Evolutionary conservation across 2,329 filamentous ascomycete species (phyloP).

Genomic region (Aureobasidium musti): DNA sequence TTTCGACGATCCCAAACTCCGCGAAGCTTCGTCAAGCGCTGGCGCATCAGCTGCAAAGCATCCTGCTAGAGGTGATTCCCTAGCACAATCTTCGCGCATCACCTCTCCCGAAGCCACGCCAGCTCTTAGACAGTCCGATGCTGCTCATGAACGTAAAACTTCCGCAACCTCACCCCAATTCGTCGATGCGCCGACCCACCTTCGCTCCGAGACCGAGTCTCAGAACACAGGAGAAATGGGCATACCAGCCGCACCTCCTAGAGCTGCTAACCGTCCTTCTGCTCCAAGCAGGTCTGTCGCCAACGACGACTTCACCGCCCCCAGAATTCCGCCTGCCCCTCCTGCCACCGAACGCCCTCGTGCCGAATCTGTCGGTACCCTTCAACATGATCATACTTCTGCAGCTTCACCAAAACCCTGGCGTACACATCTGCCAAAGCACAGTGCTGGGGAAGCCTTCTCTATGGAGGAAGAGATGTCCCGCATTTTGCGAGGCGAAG

Average conservation of each 20-base stretch:
- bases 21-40: slow-evolving; percentile 37
- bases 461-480: slow-evolving; percentile 96
- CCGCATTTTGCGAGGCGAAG: slow-evolving; percentile 78
- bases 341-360: slow-evolving; percentile 37
- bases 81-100: slow-evolving; percentile 45
- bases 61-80: slow-evolving; percentile 60
- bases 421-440: slow-evolving; percentile 44
- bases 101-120: slow-evolving; percentile 42
- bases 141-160: slow-evolving; percentile 44
- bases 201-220: slow-evolving; percentile 40
- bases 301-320: slow-evolving; percentile 49
- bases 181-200: slow-evolving; percentile 41
- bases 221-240: slow-evolving; percentile 46
- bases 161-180: slow-evolving; percentile 44
- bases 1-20: slow-evolving; percentile 44
- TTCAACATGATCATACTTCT: slow-evolving; percentile 44
- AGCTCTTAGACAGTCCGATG: slow-evolving; percentile 38
- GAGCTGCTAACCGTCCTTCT: slow-evolving; percentile 50
- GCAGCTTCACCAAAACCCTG: slow-evolving; percentile 39
- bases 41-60: slow-evolving; percentile 45
- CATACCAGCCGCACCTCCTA: slow-evolving; percentile 48
- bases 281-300: slow-evolving; percentile 46
- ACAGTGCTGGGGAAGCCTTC: slow-evolving; percentile 79
- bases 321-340: slow-evolving; percentile 49
- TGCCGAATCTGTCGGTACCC: slow-evolving; percentile 50